Percentiles rank a stretch among this genome's conserved stretches.
Conservation (phyloP, 2,329 filamentous ascomycete species). For the Claviceps purpurea region DNA sequence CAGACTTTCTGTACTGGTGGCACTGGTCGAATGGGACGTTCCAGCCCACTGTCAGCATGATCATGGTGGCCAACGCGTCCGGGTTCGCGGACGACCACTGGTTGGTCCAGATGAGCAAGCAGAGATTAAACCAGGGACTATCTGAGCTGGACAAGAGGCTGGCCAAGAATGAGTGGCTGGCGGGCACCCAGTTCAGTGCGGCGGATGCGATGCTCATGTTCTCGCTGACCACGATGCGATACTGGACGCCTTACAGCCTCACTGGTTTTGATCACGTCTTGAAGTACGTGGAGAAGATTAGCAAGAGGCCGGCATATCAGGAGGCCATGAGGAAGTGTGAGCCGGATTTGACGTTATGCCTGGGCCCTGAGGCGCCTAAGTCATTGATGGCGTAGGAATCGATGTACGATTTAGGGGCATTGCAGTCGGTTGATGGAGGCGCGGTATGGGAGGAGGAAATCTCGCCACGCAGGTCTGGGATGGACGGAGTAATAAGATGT, state of each 20-base stretch:
- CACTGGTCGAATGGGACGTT: slow-evolving; percentile 40
- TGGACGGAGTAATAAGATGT: too few relatives aligned
- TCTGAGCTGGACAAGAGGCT: slow-evolving; percentile 39
- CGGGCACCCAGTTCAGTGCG: slow-evolving; percentile 46
- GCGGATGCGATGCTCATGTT: slow-evolving; percentile 54
- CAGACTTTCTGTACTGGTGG: slow-evolving; percentile 52
- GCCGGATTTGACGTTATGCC: slow-evolving; percentile 25
- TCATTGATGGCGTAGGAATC: not conserved
- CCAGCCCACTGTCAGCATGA: slow-evolving; percentile 23
- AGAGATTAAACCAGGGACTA: slow-evolving; percentile 25
- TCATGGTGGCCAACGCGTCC: slow-evolving; percentile 18
- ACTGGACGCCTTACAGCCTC: slow-evolving; percentile 32
- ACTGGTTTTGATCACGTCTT: slow-evolving; percentile 28
- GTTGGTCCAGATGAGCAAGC: slow-evolving; percentile 15
- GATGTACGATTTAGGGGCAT: not conserved
- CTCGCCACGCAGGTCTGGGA: too few relatives aligned
- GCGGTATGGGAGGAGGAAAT: slow-evolving; percentile 37
- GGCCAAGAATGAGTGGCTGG: slow-evolving; percentile 36
- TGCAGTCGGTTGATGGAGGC: not conserved
- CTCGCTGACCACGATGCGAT: slow-evolving; percentile 46
- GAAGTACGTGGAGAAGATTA: slow-evolving; percentile 30
- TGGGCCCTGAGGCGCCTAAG: slow-evolving; percentile 13
- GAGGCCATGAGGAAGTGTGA: slow-evolving; percentile 36
- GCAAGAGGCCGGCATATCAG: slow-evolving; percentile 30
- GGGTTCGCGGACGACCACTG: slow-evolving; percentile 12